A percentile compares a stretch with the other conserved stretches of the same genome.
phyloP scores from a whole-genome alignment of 371 early-diverging fungal species.

The Rhizopus microsporus region DNA sequence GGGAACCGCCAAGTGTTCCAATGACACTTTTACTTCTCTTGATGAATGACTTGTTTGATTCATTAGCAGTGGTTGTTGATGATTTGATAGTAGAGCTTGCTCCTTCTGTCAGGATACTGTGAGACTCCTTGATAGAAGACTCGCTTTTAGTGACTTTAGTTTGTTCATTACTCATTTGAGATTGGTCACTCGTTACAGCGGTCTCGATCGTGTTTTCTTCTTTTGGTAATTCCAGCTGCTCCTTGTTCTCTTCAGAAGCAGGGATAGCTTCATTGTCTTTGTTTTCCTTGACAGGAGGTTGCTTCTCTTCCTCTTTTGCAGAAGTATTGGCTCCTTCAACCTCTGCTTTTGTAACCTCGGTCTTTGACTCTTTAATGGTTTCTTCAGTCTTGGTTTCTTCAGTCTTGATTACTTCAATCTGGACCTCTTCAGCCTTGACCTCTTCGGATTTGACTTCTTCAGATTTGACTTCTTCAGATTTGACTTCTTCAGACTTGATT shows the following conservation, averaged over 20 bases:
- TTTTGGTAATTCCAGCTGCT: conserved; percentile 4
- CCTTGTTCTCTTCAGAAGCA: background rate
- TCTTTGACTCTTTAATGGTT: background rate
- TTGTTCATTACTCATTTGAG: background rate
- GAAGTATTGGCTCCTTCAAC: background rate
- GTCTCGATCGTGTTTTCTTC: conserved; percentile 2
- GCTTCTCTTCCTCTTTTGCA: background rate
- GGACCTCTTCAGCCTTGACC: background rate
- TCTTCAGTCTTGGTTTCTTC: background rate
- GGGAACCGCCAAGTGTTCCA: background rate
- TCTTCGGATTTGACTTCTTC: conserved; percentile 2
- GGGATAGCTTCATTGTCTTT: background rate
- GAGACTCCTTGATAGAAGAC: conserved; percentile 1
- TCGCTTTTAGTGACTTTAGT: background rate
- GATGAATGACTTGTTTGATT: background rate
- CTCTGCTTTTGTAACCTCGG: background rate
- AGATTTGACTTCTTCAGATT: background rate
- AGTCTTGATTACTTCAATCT: background rate
- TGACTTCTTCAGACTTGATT: background rate
- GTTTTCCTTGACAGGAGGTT: background rate
- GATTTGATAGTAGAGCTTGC: conserved; percentile 2
- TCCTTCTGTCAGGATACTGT: background rate
- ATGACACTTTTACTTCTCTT: background rate
- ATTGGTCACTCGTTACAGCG: background rate
- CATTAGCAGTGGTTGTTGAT: background rate